phyloP scores from a whole-genome alignment of 257 asterid genomes.

The Fraxinus cuspidata region DNA sequence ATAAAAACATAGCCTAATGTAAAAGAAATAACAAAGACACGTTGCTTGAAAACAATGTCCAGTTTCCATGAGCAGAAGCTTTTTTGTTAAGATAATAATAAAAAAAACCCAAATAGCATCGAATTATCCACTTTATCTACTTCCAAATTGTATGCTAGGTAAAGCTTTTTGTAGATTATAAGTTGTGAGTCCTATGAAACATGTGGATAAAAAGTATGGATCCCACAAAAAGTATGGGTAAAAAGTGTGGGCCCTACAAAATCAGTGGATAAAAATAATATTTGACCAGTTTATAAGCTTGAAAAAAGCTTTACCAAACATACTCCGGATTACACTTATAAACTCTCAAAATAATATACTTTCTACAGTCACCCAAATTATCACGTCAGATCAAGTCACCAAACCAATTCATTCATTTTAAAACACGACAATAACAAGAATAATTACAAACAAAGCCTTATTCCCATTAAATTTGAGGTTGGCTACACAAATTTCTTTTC shows the following conservation, averaged over 20 bases:
- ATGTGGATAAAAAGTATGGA: too few species aligned
- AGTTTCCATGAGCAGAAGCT: neutral
- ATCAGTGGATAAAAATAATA: too few species aligned
- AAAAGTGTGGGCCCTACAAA: too few species aligned
- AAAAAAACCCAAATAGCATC: too few species aligned
- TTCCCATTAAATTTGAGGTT: neutral
- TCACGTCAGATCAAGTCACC: neutral
- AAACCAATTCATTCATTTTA: neutral
- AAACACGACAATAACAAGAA: neutral
- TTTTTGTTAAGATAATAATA: neutral
- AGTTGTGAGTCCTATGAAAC: too few species aligned
- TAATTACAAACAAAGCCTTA: neutral
- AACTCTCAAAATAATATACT: constrained; percentile 1
- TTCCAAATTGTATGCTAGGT: too few species aligned
- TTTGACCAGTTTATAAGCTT: too few species aligned
- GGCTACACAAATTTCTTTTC: neutral
- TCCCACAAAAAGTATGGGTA: too few species aligned
- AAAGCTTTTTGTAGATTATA: too few species aligned
- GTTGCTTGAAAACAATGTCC: neutral
- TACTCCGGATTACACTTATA: neutral
- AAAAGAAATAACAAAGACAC: neutral
- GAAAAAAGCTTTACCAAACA: too few species aligned
- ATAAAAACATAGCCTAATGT: neutral
- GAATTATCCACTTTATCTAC: too few species aligned
- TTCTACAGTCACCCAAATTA: neutral